Conservation (phyloP, 768 basidiomycete genomes). For the Boletus fagicola region DNA sequence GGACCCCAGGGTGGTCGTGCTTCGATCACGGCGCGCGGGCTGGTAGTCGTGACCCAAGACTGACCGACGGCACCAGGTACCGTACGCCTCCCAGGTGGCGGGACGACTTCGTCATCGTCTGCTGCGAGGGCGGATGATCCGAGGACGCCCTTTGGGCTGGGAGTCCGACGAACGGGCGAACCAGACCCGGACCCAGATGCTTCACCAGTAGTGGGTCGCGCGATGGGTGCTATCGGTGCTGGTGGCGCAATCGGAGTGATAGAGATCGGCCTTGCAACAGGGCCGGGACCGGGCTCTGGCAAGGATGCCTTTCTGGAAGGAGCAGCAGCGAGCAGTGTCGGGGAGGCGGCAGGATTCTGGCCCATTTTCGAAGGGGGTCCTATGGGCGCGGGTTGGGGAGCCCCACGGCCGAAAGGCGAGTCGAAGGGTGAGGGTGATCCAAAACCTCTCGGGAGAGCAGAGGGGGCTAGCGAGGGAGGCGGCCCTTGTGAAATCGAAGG, state of each 20-base stretch:
- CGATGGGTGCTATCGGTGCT: slow-evolving; percentile 71
- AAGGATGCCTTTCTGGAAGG: slow-evolving; percentile 47
- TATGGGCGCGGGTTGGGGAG: slow-evolving; percentile 49
- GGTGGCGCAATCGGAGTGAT: slow-evolving; percentile 38
- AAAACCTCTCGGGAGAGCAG: slow-evolving; percentile 54
- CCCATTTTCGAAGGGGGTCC: slow-evolving; percentile 47
- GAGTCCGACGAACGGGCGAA: slow-evolving; percentile 51
- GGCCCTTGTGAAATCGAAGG: slow-evolving; percentile 45
- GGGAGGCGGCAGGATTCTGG: slow-evolving; percentile 38
- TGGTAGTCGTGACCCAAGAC: slow-evolving; percentile 47
- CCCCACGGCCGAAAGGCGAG: slow-evolving; percentile 42
- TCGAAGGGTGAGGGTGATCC: slow-evolving; percentile 55
- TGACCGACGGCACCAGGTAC: slow-evolving; percentile 43
- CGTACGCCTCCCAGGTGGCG: slow-evolving; percentile 45
- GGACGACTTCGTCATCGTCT: slow-evolving; percentile 78
- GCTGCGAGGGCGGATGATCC: slow-evolving; percentile 77
- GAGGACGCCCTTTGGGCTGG: slow-evolving; percentile 62
- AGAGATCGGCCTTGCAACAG: slow-evolving; percentile 49
- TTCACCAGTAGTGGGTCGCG: slow-evolving; percentile 41
- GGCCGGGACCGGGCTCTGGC: slow-evolving; percentile 50
- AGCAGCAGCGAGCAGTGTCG: slow-evolving; percentile 44
- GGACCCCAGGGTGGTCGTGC: too few relatives aligned
- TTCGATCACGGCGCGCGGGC: slow-evolving; percentile 44
- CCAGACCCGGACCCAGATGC: slow-evolving; percentile 55
- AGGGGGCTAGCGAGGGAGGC: slow-evolving; percentile 50